A percentile compares a stretch with the other conserved stretches of the same genome.
Evolutionary conservation across 306 rosid genomes (phyloP).

Genomic region (Canavalia ensiformis): DNA sequence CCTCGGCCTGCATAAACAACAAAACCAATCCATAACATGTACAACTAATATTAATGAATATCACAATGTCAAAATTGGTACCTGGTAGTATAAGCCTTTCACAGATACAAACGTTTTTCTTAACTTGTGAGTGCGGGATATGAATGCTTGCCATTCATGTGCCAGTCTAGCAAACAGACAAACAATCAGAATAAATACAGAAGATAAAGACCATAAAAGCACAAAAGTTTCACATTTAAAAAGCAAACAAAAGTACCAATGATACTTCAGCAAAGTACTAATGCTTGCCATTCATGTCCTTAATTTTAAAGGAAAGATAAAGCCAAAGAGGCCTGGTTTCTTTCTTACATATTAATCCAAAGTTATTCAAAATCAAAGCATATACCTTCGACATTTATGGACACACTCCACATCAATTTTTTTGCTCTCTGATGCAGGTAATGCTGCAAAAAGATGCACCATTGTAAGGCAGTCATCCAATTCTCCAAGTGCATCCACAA

Average conservation of each 20-base stretch:
- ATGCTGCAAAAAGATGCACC: constrained; percentile 93
- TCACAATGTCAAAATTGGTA: constrained; percentile 33
- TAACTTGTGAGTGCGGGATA: constrained; percentile 79
- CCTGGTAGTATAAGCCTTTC: constrained; percentile 96
- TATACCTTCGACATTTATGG: constrained; percentile 83
- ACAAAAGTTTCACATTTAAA: not conserved
- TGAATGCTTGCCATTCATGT: constrained; percentile 94
- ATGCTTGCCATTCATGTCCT: not conserved
- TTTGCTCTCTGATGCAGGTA: constrained; percentile 78
- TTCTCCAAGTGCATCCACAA: constrained; percentile 91
- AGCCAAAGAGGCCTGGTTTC: not conserved
- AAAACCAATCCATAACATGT: not conserved
- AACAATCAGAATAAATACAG: constrained; percentile 31
- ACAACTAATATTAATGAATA: constrained; percentile 1
- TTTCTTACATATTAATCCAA: not conserved
- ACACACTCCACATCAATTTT: constrained; percentile 76
- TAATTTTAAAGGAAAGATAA: constrained; percentile 6
- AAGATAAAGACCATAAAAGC: not conserved
- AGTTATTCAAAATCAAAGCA: not conserved
- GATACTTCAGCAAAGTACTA: not conserved
- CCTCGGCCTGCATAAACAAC: constrained; percentile 69
- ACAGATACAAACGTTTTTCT: constrained; percentile 90
- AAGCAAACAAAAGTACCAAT: not conserved
- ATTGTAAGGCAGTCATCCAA: constrained; percentile 91
- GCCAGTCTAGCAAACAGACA: constrained; percentile 64